Base-by-base conservation (phyloP, 148 eudicot species). In the Rheum nobile region DNA sequence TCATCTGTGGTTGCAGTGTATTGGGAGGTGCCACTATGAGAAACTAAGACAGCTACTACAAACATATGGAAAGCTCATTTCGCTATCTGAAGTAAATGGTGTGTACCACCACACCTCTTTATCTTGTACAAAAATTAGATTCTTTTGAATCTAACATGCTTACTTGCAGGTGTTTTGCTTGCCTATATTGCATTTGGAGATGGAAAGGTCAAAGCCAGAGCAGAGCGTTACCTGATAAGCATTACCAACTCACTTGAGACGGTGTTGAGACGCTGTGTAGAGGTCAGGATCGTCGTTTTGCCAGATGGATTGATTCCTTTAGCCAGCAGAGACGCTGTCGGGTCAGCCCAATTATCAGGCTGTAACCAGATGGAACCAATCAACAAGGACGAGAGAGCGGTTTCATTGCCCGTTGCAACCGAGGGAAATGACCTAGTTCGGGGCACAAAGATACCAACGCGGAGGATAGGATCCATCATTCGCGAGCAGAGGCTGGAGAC, bases 401-500 rank as follows among this genome's bases (percentile, higher is more conserved):
- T 35, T 35, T 74, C 85, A 46, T 44, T 82, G 39, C 75, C 79
- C 35, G 75, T 78, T 44, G 74, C 70, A 67, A 10, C 14, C 0
- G 72, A 38, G 8, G 72, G 71, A 68, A 34, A 7, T 68, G 80
- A 73, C 34, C 79, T 74, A 37, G 78, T 74, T 46, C 84, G 70
- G 6, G 80, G 79, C 43, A 84, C 75, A 52, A 78, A 80, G 75
- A 70, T 89, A 72, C 95, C 97, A 4, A 88, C 84, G 83, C 90
- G 88, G 76, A 89, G 92, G 80, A 88, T 91, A 44, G 98, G 91
- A 77, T 90, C 99, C 22, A 92, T 92, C 72, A 92, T 96, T 38
- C 92, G 82, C 10, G 97, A 92, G 78, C 97, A 96, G 80, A 86
- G 97, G 85, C 77, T 90, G 71, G 97, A 96, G 86, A 92, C 94